Evolutionary conservation across 768 basidiomycete genomes (phyloP), one percentile per base, ranked within the genome.

Genomic region (Austroboletus festivus): DNA sequence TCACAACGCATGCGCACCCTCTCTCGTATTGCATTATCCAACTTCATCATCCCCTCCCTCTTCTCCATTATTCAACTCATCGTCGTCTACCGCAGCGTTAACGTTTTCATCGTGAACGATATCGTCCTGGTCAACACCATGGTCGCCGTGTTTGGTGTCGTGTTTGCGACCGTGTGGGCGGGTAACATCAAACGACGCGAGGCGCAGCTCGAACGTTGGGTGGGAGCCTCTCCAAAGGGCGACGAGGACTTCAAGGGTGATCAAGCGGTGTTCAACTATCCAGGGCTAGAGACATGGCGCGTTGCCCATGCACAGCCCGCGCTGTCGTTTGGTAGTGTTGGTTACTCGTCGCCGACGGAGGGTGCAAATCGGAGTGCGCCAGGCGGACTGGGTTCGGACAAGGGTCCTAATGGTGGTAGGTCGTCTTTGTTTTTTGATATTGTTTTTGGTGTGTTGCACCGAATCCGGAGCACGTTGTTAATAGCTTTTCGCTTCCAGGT

Each of bases 141-240:
- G 54, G 45, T 69, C 12, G 60, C 68, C 16, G 61, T 68, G 28
- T 60, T 65, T 19, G 68, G 66, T 28, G 67, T 64, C 39, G 67
- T 62, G 10, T 65, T 68, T 23, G 68, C 67, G 2, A 69, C 63
- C 11, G 60, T 68, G 13, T 69, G 67, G 67, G 49, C 56, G 2
- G 60, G 58, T 16, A 55, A 47, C 13, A 22, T 35, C 10, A n/a
- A 28, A 10, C 51, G 45, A 30, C 44, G 45, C 33, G 42, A 53
- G 5, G 37, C 44, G 4, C 39, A 38, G 16, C 2, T n/a, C 0
- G 39, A 45, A 11, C 1, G 3, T 0, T 41, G 19, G 42, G 51
- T 35, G 5, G 30, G 30, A 3, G 13, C 16, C 0, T n/a, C 21
- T 34, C 22, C 5, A 2, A 16, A 15, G 8, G 24, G 34, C n/a